Percentiles rank a stretch among this genome's conserved stretches.
phyloP scores from a whole-genome alignment of 2,329 filamentous ascomycete genomes.

The Aspergillus neotritici region DNA sequence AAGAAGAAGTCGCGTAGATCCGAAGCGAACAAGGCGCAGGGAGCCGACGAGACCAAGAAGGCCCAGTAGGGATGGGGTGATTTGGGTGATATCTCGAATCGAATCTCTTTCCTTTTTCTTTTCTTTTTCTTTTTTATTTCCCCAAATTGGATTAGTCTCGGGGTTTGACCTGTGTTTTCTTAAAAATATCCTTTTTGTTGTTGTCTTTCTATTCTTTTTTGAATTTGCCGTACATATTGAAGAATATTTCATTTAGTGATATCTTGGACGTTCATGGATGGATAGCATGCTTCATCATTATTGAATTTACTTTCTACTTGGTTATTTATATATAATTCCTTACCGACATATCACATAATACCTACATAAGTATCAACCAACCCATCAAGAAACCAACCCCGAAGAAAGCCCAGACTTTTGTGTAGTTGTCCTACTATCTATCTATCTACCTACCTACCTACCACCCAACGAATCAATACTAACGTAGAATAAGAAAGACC shows the following conservation, averaged over 20 bases:
- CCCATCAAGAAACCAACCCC: too few relatives aligned
- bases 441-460: too few relatives aligned
- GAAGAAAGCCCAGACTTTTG: too few relatives aligned
- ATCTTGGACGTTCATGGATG: background rate
- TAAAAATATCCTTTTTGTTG: background rate
- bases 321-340: too few relatives aligned
- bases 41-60: slow-evolving; percentile 19
- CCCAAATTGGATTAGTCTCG: too few relatives aligned
- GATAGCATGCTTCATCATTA: background rate
- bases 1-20: slow-evolving; percentile 16
- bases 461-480: too few relatives aligned
- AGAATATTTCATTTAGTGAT: slow-evolving; percentile 3
- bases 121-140: too few relatives aligned
- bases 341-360: too few relatives aligned
- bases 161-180: background rate
- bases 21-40: slow-evolving; percentile 8
- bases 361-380: too few relatives aligned
- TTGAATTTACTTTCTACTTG: background rate
- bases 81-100: background rate
- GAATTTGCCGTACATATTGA: slow-evolving; percentile 6
- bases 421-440: too few relatives aligned
- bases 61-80: slow-evolving; percentile 13
- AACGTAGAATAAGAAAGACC: background rate
- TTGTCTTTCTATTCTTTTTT: background rate
- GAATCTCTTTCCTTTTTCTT: too few relatives aligned